Base-by-base conservation (phyloP, 768 basidiomycete genomes). In the Pisolithus tinctorius region DNA sequence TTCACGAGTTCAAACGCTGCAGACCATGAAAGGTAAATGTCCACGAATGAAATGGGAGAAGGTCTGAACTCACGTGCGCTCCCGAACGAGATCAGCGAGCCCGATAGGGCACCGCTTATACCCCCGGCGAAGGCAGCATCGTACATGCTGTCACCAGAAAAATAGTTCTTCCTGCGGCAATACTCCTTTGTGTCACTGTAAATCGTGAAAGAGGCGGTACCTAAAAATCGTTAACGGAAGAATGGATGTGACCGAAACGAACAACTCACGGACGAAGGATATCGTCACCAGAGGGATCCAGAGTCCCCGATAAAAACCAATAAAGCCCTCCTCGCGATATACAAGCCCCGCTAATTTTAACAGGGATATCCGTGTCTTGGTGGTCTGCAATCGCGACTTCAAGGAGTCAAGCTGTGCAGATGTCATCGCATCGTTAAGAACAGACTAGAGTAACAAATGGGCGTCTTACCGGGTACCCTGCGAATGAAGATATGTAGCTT, bases 271-370 rank as follows among this genome's bases (percentile, higher is more conserved):
- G 67, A 97, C 93, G 66, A 95, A 92, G 5, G 93, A 93, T 60
- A 98, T 98, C 8, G 93, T 95, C 69, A 93, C 76, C 50, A 97
- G 80, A 44, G 95, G 94, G 59, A 98, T 88, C 82, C 88, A 90
- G 47, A 93, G 63, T 51, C 91, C 91, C 51, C 93, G 79, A 68
- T 90, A 95, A 70, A 93, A 97, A 49, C 95, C 94, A 57, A 78
- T 78, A 30, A 91, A 69, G n/a, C 92, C 86, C 70, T 93, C 87
- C 61, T 93, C 90, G 29, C 79, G 79, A 68, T 88, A 89, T 26
- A 93, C 84, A 57, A 84, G 70, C 26, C 74, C 70, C 51, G 89
- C 83, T 55, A 89, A 79, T 61, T 74, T 78, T 26, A 83, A 81
- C 49, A 95, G 82, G 8, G 88, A 81, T 58, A 88, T 79, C 48